These are phyloP conservation scores for Salix viminalis DNA, from an alignment of 345 rosid genomes.

Conservation along the genomic window DNA sequence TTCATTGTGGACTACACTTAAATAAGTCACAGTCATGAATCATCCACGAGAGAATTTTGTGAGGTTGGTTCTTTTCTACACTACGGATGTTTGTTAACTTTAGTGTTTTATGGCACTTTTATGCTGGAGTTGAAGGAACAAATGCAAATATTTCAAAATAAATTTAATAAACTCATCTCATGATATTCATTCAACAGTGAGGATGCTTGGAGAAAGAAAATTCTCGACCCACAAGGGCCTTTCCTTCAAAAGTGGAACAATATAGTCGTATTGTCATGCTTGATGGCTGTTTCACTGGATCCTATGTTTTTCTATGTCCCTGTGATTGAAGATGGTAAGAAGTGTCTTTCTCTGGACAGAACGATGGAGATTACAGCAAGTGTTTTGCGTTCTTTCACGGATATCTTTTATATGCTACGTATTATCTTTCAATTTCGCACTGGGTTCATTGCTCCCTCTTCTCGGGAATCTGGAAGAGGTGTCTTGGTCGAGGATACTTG, in stretches of 20 bases:
- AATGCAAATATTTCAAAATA: no score
- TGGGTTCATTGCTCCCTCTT: conserved; percentile 89
- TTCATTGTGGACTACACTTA: not conserved
- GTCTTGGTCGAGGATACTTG: conserved; percentile 70
- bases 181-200: conserved; percentile 40
- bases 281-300: conserved; percentile 86
- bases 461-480: conserved; percentile 95
- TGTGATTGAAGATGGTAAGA: conserved; percentile 41
- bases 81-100: not conserved
- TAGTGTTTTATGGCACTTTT: no score
- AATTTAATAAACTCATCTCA: conserved; percentile 13
- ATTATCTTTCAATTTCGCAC: conserved; percentile 81
- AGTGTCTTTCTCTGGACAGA: conserved; percentile 62
- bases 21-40: conserved; percentile 33
- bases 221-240: conserved; percentile 89
- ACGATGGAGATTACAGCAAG: conserved; percentile 81
- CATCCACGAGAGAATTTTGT: conserved; percentile 55
- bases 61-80: conserved; percentile 35
- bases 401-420: conserved; percentile 71
- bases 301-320: conserved; percentile 90
- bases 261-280: conserved; percentile 81
- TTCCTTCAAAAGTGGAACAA: conserved; percentile 94
- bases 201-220: conserved; percentile 37
- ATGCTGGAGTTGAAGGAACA: no score
- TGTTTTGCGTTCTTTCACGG: conserved; percentile 75